Conservation (phyloP, 352 stramenopile species). For the Globisporangium carolinianum region DNA sequence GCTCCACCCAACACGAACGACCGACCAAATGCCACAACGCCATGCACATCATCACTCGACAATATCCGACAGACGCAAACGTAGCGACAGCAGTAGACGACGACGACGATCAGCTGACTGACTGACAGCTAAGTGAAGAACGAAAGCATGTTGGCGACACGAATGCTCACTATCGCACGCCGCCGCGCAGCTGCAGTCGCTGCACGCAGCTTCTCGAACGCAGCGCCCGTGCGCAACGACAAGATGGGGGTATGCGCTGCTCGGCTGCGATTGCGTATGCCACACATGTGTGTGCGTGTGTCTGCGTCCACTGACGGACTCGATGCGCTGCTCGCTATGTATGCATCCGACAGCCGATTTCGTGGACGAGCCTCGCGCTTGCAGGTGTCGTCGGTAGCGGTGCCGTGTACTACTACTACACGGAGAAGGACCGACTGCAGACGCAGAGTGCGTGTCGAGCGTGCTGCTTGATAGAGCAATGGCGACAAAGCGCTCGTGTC, state of each 20-base stretch:
- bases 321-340: too few relatives aligned
- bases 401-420: conserved; percentile 85
- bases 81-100: too few relatives aligned
- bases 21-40: too few relatives aligned
- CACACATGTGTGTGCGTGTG: background rate
- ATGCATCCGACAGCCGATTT: conserved; percentile 47
- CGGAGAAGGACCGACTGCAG: conserved; percentile 84
- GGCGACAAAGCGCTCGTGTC: background rate
- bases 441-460: conserved; percentile 51
- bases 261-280: background rate
- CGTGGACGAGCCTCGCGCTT: conserved; percentile 78
- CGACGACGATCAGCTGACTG: background rate
- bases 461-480: background rate
- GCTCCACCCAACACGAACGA: background rate
- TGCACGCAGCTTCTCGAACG: conserved; percentile 34
- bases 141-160: conserved; percentile 22
- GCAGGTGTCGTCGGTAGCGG: conserved; percentile 61
- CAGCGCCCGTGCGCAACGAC: conserved; percentile 24
- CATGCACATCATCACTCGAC: background rate
- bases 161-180: conserved; percentile 18
- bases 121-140: background rate
- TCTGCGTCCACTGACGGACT: background rate
- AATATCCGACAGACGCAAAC: too few relatives aligned
- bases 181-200: background rate
- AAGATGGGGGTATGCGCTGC: conserved; percentile 55